Percentiles rank a stretch among this genome's conserved stretches.
Evolutionary conservation across 176 grass and related monocot genomes (phyloP).

Genomic region (Carex parvula): DNA sequence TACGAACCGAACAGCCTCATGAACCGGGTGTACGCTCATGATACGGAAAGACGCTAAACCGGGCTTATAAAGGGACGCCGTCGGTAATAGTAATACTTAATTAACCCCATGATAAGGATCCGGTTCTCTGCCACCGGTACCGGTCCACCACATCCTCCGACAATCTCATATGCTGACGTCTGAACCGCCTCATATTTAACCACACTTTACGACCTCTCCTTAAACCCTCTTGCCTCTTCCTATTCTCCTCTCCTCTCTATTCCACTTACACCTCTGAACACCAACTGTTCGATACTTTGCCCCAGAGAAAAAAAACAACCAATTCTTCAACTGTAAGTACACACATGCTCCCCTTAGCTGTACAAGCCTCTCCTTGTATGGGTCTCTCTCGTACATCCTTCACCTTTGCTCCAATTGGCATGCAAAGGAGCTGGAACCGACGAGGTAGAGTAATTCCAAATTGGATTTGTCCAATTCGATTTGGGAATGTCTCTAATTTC

Average conservation of each 20-base stretch:
- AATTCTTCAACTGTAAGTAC: not conserved
- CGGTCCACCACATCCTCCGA: not conserved
- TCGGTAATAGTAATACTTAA: not conserved
- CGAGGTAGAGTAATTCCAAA: not conserved
- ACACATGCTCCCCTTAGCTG: not conserved
- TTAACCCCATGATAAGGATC: no score
- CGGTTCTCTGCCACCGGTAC: not conserved
- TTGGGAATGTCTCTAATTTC: not conserved
- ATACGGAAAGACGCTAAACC: not conserved
- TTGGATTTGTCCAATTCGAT: not conserved
- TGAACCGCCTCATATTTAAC: not conserved
- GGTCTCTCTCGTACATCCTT: not conserved
- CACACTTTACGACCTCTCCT: not conserved
- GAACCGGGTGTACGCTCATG: not conserved
- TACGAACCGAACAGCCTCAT: not conserved
- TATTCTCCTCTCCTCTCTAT: no score
- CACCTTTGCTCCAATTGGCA: constrained; percentile 1
- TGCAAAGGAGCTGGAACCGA: not conserved
- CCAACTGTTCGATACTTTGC: not conserved
- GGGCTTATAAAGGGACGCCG: not conserved
- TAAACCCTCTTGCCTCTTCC: not conserved
- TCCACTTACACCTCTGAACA: not conserved
- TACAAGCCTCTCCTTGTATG: not conserved
- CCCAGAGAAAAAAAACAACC: not conserved
- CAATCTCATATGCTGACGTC: not conserved